Percentiles rank a stretch among this genome's conserved stretches.
phyloP scores from a whole-genome alignment of 2,329 filamentous ascomycete genomes.

The Exophiala spinifera region DNA sequence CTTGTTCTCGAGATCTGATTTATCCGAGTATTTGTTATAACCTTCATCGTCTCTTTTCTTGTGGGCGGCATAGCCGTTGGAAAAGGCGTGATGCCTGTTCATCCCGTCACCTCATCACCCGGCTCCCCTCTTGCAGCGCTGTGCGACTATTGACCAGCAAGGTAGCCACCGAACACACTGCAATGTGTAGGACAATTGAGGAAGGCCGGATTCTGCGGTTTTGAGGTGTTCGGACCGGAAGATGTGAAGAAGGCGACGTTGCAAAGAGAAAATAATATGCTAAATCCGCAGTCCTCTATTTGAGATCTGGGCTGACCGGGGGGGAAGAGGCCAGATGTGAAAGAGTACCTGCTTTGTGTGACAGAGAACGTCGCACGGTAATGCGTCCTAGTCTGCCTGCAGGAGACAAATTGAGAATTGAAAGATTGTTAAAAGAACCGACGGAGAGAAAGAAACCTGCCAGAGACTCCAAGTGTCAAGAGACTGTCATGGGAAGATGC shows the following conservation, averaged over 20 bases:
- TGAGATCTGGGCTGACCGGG: not conserved
- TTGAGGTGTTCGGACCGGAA: not conserved
- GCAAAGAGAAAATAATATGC: not conserved
- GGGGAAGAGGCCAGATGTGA: conserved; percentile 1
- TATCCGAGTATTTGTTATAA: conserved; percentile 85
- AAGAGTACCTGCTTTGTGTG: not conserved
- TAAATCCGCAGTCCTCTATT: not conserved
- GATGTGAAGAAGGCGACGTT: not conserved
- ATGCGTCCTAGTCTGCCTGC: not conserved
- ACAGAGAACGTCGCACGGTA: not conserved
- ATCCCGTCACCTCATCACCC: conserved; percentile 49
- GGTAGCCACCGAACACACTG: not conserved
- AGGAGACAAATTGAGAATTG: too few relatives aligned
- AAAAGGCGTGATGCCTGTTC: conserved; percentile 81
- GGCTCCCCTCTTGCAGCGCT: not conserved
- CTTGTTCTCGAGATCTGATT: conserved; percentile 53
- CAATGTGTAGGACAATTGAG: not conserved
- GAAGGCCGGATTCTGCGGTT: not conserved
- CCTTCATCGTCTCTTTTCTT: conserved; percentile 65
- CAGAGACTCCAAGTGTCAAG: too few relatives aligned
- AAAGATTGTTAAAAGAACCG: not conserved
- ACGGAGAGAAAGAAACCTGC: not conserved
- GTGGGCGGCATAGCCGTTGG: conserved; percentile 71
- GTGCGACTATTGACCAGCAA: conserved; percentile 13
- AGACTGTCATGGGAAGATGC: too few relatives aligned